Evolutionary conservation across 169 alveolate genomes (phyloP).

Genomic region (Fabrea salina): DNA sequence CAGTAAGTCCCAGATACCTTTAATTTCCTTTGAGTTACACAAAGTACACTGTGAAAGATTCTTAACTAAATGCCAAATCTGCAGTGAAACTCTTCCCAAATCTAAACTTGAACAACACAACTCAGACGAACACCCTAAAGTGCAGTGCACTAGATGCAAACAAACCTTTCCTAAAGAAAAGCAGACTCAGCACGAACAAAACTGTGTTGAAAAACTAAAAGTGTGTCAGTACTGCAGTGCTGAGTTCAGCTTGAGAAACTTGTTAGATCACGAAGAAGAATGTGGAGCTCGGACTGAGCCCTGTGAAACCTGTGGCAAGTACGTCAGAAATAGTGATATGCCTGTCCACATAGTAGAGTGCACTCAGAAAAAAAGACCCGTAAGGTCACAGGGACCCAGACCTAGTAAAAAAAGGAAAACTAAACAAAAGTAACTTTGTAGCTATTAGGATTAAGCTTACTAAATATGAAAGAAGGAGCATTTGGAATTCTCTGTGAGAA

Average conservation of each 20-base stretch:
- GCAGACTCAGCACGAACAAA: neutral
- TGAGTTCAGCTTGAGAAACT: neutral
- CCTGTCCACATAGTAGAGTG: neutral
- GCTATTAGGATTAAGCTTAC: no score
- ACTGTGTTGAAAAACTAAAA: neutral
- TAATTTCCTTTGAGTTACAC: neutral
- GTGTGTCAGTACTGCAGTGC: neutral
- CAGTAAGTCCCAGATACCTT: neutral
- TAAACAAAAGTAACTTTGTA: no score
- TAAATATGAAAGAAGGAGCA: no score
- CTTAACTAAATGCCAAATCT: neutral
- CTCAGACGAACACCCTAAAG: neutral
- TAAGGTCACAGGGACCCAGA: no score
- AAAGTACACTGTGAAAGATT: conserved; percentile 13
- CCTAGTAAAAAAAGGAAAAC: no score
- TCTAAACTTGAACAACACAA: neutral
- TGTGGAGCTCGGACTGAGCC: conserved; percentile 14
- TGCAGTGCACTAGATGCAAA: neutral
- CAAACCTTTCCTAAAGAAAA: neutral
- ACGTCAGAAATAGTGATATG: neutral
- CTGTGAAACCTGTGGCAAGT: neutral
- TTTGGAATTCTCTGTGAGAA: no score
- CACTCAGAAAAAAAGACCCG: neutral
- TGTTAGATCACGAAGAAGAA: neutral
- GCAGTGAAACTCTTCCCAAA: neutral